A percentile compares a stretch with the other conserved stretches of the same genome.
Conservation (phyloP, 129 eudicot genomes). For the Dittrichia graveolens region DNA sequence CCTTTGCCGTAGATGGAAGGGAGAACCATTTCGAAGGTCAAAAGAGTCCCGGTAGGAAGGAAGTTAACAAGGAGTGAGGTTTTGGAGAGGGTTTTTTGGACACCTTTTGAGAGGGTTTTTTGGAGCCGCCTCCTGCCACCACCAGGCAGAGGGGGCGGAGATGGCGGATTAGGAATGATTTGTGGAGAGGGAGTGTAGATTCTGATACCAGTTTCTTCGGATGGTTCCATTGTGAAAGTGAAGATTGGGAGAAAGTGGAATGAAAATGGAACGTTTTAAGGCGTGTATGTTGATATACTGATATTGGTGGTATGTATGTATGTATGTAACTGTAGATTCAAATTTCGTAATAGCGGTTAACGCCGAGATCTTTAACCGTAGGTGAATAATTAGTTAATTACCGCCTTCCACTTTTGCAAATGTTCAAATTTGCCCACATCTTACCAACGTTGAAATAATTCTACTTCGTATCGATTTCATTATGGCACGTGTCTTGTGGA, state of each 20-base stretch:
- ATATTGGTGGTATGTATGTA: constrained; percentile 9
- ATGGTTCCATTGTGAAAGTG: constrained; percentile 50
- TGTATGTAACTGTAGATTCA: constrained; percentile 11
- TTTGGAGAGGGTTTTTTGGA: constrained; percentile 87
- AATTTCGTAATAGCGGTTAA: constrained; percentile 30
- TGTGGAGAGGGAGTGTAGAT: constrained; percentile 67
- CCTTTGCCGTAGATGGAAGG: constrained; percentile 71
- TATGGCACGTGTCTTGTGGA: not conserved
- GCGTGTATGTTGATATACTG: not conserved
- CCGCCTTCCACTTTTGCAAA: not conserved
- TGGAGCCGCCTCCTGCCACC: constrained; percentile 39
- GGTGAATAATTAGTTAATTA: not conserved
- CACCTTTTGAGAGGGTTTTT: constrained; percentile 54
- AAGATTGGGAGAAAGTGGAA: constrained; percentile 2
- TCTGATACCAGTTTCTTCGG: constrained; percentile 61
- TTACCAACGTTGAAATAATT: not conserved
- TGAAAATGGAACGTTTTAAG: not conserved
- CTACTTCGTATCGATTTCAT: too few species aligned
- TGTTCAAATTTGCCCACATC: not conserved
- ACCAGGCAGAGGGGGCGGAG: constrained; percentile 31
- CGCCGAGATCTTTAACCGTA: constrained; percentile 15
- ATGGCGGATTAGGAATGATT: constrained; percentile 28
- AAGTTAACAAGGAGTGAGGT: constrained; percentile 89
- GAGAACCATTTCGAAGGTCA: constrained; percentile 88
- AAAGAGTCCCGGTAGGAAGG: constrained; percentile 94